Evolutionary conservation across 495 filamentous ascomycete species (phyloP).

Genomic region (Penicillium maclennaniae): DNA sequence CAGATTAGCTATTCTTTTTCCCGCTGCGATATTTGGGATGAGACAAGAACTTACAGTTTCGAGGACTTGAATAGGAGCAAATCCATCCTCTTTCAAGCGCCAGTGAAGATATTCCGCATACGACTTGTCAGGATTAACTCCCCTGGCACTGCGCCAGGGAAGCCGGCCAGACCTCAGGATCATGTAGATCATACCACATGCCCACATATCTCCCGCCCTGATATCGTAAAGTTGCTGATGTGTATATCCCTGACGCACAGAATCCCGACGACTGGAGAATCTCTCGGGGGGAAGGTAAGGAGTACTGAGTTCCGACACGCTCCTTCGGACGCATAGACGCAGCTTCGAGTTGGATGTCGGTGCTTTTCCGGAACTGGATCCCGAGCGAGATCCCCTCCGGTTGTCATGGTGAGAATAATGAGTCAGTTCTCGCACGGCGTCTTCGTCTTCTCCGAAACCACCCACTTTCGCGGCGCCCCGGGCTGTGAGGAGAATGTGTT

Average conservation of each 20-base stretch:
- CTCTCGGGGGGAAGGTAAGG: slow-evolving; percentile 16
- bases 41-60: background rate
- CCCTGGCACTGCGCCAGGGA: slow-evolving; percentile 10
- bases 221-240: background rate
- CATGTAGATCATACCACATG: slow-evolving; percentile 20
- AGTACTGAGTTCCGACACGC: slow-evolving; percentile 1
- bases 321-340: slow-evolving; percentile 1
- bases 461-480: slow-evolving; percentile 3
- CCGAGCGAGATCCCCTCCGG: background rate
- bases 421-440: slow-evolving; percentile 4
- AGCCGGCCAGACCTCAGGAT: slow-evolving; percentile 9
- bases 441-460: slow-evolving; percentile 11
- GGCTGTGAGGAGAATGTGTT: slow-evolving; percentile 52
- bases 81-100: slow-evolving; percentile 1
- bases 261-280: slow-evolving; percentile 1
- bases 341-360: background rate
- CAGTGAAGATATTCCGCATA: background rate
- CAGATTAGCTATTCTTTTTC: slow-evolving; percentile 31
- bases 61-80: background rate
- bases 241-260: background rate
- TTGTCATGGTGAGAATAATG: background rate
- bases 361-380: background rate
- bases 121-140: background rate
- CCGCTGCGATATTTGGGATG: background rate
- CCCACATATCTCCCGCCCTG: slow-evolving; percentile 19